Base-by-base conservation (phyloP, 2,329 filamentous ascomycete species). In the Fusarium pseudocircinatum region DNA sequence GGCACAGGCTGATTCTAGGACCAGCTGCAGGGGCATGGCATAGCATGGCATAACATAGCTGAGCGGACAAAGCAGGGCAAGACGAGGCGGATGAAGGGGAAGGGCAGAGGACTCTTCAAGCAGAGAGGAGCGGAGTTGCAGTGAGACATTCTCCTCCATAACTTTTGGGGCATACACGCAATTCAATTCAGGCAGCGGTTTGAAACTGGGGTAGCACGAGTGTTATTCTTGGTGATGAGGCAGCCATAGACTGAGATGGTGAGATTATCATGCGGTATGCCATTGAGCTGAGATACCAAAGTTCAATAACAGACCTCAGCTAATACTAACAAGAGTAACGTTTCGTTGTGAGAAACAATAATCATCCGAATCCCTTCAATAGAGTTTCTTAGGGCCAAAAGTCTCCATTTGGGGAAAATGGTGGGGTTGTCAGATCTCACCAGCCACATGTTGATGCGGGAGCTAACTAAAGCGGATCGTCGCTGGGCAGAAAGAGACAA, bases 391-490 rank as follows among this genome's bases (percentile, higher is more conserved):
- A 42, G 26, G 39, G 32, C 57, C 26, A 60, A 20, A 36, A 52
- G 24, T 57, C 32, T 56, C 63, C 49, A 37, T 40, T 43, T 47
- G 49, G 43, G 44, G 67, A 40, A 39, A 37, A 58, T 58, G 50
- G 62, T 59, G 64, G 52, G 60, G 26, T 59, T 57, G 65, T 59
- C 66, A 73, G 65, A 73, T 73, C 70, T 67, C 60, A 70, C 57
- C 70, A 73, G 70, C 70, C 70, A 73, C 70, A 73, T 67, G 60
- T 62, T 73, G 42, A 60, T 24, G 61, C 64, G 69, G 69, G 69
- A 73, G 67, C 67, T 69, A 69, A 69, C 67, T 69, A 69, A 69
- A 37, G 47, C 43, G 26, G 65, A 69, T 69, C 67, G 59, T 69
- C 61, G 40, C 39, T 42, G 36, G 50, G 46, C 30, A 39, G n/a